phyloP scores from a whole-genome alignment of 2,329 filamentous ascomycete genomes.

The Sclerotinia spermophila region DNA sequence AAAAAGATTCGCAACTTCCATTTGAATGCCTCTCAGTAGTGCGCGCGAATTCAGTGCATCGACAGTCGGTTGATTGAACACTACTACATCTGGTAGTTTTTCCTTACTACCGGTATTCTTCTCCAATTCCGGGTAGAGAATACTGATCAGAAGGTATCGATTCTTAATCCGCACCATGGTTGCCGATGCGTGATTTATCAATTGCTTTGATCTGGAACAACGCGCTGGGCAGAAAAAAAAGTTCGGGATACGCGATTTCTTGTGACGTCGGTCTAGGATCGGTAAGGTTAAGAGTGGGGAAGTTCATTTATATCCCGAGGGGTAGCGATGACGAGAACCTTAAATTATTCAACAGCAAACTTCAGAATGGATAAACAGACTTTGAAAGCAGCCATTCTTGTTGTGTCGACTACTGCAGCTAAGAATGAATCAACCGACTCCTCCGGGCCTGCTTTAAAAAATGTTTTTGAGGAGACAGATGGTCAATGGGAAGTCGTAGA shows the following conservation, averaged over 20 bases:
- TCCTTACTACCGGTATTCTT: constrained; percentile 33
- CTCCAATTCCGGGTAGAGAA: constrained; percentile 69
- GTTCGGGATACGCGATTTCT: constrained; percentile 18
- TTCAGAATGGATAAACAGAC: constrained; percentile 41
- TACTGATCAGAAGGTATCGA: constrained; percentile 91
- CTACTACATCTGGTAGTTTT: constrained; percentile 56
- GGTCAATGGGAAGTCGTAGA: constrained; percentile 68
- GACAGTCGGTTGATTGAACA: constrained; percentile 75
- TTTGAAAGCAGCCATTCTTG: constrained; percentile 72
- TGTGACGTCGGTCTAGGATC: constrained; percentile 14
- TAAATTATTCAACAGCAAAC: neutral
- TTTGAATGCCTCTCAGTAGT: constrained; percentile 66
- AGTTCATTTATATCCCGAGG: neutral
- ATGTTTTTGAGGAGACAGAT: constrained; percentile 66
- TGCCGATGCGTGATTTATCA: neutral
- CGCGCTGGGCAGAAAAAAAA: constrained; percentile 13
- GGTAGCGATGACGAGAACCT: constrained; percentile 1
- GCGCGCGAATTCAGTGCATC: constrained; percentile 63
- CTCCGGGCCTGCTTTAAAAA: constrained; percentile 61
- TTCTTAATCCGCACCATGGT: constrained; percentile 94
- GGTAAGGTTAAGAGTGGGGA: constrained; percentile 13
- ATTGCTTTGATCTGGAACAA: neutral
- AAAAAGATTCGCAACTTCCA: constrained; percentile 69
- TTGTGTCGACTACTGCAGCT: constrained; percentile 87
- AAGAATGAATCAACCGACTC: constrained; percentile 76